Conservation (phyloP, 2,329 filamentous ascomycete genomes). For the Helminthosporium solani region DNA sequence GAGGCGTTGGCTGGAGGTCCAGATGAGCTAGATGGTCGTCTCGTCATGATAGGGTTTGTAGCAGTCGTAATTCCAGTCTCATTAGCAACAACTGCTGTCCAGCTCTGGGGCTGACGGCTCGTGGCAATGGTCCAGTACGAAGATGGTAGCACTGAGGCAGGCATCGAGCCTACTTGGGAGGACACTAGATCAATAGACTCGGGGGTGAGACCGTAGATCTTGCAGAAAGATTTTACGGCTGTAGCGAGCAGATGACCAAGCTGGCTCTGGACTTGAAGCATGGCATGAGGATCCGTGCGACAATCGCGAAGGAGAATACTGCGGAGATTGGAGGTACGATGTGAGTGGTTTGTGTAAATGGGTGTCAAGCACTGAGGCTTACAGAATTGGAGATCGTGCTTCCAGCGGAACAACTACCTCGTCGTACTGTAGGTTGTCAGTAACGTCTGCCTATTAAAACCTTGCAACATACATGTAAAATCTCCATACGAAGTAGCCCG, state of each 20-base stretch:
- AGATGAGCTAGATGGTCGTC: conserved; percentile 58
- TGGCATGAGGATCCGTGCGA: conserved; percentile 53
- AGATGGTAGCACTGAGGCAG: conserved; percentile 31
- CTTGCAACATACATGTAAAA: conserved; percentile 41
- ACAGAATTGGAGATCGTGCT: background rate
- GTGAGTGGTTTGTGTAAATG: background rate
- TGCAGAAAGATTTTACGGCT: conserved; percentile 54
- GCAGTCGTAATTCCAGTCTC: conserved; percentile 60
- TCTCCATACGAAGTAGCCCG: conserved; percentile 56
- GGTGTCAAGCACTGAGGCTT: background rate
- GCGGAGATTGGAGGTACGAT: conserved; percentile 47
- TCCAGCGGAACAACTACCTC: conserved; percentile 47
- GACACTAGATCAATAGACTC: conserved; percentile 56
- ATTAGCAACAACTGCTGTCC: conserved; percentile 56
- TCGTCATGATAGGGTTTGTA: conserved; percentile 59
- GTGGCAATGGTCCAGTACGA: conserved; percentile 46
- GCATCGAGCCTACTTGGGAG: conserved; percentile 55
- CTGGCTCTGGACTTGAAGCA: conserved; percentile 59
- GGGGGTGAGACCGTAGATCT: conserved; percentile 46
- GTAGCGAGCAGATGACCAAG: conserved; percentile 59
- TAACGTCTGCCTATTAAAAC: background rate
- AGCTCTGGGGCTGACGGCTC: conserved; percentile 55
- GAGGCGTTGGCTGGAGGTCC: conserved; percentile 59
- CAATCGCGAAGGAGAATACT: conserved; percentile 57
- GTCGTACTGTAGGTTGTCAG: conserved; percentile 47